phyloP scores from a whole-genome alignment of 2,329 filamentous ascomycete genomes.

The Metarhizium sp. region DNA sequence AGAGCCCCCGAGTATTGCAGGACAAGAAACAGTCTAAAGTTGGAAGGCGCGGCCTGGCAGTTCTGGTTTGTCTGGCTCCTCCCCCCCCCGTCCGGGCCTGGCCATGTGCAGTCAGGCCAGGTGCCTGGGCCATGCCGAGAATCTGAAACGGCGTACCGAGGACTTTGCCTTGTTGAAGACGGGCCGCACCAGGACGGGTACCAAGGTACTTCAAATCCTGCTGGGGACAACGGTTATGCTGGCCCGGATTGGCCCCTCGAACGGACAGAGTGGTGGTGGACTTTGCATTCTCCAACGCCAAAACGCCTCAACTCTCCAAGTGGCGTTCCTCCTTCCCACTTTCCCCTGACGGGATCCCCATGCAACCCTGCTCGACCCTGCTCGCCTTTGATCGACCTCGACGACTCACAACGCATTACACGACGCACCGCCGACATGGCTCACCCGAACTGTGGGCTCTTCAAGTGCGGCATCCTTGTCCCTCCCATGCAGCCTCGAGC shows the following conservation, averaged over 20 bases:
- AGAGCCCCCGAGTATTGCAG: no score
- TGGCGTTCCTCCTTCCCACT: background rate
- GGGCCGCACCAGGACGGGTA: background rate
- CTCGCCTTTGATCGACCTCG: background rate
- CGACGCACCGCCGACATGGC: background rate
- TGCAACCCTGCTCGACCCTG: background rate
- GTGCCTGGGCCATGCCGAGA: background rate
- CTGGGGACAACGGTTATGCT: background rate
- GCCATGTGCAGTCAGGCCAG: background rate
- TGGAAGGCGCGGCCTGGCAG: no score
- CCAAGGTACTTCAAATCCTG: background rate
- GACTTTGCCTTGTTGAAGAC: background rate
- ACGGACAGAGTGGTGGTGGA: no score
- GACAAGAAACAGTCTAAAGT: no score
- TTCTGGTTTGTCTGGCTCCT: background rate
- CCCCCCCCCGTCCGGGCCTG: background rate
- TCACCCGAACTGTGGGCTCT: background rate
- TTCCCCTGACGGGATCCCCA: conserved; percentile 4
- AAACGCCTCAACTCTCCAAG: background rate
- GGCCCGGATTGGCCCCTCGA: no score
- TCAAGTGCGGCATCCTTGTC: background rate
- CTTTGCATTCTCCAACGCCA: background rate
- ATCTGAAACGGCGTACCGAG: conserved; percentile 4
- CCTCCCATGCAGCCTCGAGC: background rate
- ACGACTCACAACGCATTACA: background rate